Conservation (phyloP, 495 filamentous ascomycete species). For the Neurospora sp. region DNA sequence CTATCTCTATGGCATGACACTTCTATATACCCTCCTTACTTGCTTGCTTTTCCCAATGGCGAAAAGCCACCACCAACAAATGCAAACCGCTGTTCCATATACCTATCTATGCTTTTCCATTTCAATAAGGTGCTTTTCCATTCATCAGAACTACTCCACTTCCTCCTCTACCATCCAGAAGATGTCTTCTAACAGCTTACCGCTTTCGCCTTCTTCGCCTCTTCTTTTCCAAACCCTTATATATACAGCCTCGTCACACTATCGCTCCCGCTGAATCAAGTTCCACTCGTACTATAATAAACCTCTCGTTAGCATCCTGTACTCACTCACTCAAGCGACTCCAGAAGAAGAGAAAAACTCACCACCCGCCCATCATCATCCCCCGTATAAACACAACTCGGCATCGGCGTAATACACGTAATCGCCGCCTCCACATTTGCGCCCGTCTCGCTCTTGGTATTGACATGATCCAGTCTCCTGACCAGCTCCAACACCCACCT, state of each 20-base stretch:
- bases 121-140: neutral
- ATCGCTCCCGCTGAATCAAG: conserved; percentile 57
- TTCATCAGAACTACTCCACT: neutral
- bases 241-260: conserved; percentile 8
- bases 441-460: conserved; percentile 61
- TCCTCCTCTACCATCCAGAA: neutral
- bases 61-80: neutral
- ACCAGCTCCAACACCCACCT: conserved; percentile 46
- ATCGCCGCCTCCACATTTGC: conserved; percentile 72
- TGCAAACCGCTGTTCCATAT: neutral
- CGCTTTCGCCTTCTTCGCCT: neutral
- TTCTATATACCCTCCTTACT: neutral
- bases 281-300: conserved; percentile 72
- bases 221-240: neutral
- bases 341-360: conserved; percentile 15
- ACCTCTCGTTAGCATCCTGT: conserved; percentile 13
- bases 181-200: neutral
- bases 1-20: neutral
- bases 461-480: conserved; percentile 74
- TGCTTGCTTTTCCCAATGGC: neutral
- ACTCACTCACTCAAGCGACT: no score
- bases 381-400: conserved; percentile 79
- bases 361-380: conserved; percentile 80
- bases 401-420: conserved; percentile 76
- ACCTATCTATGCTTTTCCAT: neutral